Conservation (phyloP, 2,329 filamentous ascomycete genomes). For the Sporothrix globosa region DNA sequence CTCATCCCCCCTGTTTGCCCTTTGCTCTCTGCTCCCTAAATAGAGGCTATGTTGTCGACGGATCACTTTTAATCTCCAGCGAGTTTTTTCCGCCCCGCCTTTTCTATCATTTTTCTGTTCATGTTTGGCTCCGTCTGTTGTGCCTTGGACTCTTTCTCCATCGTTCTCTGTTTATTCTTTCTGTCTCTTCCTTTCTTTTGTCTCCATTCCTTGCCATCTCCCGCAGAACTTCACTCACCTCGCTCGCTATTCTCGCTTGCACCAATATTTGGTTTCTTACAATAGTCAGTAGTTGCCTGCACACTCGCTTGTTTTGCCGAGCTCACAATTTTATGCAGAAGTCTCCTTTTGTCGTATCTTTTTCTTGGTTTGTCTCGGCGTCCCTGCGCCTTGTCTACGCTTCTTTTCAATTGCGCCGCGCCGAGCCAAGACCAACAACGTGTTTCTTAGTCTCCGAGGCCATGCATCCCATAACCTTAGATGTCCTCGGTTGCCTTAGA, state of each 20-base stretch:
- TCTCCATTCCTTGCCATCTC: not conserved
- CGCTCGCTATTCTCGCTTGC: too few relatives aligned
- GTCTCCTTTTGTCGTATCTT: not conserved
- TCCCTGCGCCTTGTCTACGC: too few relatives aligned
- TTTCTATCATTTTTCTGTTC: not conserved
- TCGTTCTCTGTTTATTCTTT: not conserved
- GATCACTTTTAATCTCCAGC: constrained; percentile 20
- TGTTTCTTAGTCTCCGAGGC: constrained; percentile 13
- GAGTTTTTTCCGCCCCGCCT: constrained; percentile 1
- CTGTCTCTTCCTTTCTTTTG: not conserved
- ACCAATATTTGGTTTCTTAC: too few relatives aligned
- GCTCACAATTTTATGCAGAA: not conserved
- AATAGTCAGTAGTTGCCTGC: not conserved
- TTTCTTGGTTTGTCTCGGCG: not conserved
- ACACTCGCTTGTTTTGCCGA: constrained; percentile 1
- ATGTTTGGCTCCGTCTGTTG: not conserved
- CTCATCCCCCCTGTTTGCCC: not conserved
- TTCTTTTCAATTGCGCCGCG: not conserved
- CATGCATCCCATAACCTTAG: not conserved
- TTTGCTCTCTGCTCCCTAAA: not conserved
- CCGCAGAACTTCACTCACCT: too few relatives aligned
- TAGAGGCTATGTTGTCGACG: constrained; percentile 17
- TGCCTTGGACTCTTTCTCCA: not conserved
- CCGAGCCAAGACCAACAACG: constrained; percentile 10
- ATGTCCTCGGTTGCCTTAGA: not conserved